Conservation (phyloP, 208 protist species). For the Wallacemonas rigidus region DNA sequence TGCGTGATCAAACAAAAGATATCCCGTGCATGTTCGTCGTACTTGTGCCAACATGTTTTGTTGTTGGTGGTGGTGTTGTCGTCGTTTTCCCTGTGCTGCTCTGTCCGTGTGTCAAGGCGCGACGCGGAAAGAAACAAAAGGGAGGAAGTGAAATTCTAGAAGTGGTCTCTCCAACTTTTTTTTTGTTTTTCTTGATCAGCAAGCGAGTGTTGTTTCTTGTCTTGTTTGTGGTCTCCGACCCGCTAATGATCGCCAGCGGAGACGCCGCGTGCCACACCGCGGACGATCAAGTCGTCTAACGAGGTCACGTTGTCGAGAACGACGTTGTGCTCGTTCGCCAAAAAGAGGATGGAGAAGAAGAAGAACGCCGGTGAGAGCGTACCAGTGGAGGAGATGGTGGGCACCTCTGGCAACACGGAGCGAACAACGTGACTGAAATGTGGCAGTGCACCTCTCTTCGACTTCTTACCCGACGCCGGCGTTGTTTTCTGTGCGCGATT, state of each 20-base stretch:
- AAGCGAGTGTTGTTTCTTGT: no score
- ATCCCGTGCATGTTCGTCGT: no score
- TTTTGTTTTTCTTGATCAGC: no score
- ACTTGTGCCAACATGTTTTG: no score
- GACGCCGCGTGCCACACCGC: conserved; percentile 45
- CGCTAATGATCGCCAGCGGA: background rate
- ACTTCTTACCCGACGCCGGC: background rate
- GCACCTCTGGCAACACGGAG: conserved; percentile 62
- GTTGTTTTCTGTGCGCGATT: background rate
- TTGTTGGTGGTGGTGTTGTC: no score
- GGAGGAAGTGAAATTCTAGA: no score
- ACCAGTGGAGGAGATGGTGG: conserved; percentile 68
- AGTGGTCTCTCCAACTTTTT: no score
- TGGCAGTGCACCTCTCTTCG: conserved; percentile 18
- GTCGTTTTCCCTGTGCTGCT: no score
- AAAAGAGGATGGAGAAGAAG: conserved; percentile 91
- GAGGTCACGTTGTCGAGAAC: conserved; percentile 64
- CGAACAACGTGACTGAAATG: conserved; percentile 76
- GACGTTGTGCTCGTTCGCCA: conserved; percentile 89
- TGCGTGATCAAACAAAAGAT: no score
- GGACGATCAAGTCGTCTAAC: conserved; percentile 66
- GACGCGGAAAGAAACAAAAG: no score
- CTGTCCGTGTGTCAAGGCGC: no score
- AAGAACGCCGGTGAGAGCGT: conserved; percentile 90
- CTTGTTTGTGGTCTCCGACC: no score